A percentile compares a stretch with the other conserved stretches of the same genome.
phyloP scores from a whole-genome alignment of 2,329 filamentous ascomycete species.

The Gremmenia infestans region DNA sequence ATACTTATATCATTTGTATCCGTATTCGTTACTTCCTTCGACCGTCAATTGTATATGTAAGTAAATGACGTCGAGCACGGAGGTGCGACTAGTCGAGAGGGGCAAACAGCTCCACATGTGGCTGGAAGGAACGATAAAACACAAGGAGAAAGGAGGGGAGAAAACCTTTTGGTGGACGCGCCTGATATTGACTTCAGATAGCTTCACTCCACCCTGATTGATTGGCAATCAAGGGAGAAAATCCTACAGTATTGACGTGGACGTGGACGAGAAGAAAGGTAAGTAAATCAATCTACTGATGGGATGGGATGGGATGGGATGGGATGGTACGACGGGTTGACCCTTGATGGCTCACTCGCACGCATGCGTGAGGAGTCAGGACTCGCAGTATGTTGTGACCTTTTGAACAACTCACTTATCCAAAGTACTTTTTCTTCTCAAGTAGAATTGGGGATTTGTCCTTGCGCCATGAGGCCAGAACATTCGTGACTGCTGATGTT shows the following conservation, averaged over 20 bases:
- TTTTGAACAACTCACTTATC: no score
- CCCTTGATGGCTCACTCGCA: background rate
- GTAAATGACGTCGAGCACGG: no score
- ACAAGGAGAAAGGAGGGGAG: conserved; percentile 32
- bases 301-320: background rate
- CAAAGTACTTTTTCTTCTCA: no score
- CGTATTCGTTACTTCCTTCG: no score
- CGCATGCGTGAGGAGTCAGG: no score
- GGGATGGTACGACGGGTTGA: background rate
- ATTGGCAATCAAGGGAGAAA: background rate
- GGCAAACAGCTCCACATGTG: no score
- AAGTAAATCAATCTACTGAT: background rate
- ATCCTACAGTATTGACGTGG: background rate
- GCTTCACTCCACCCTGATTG: background rate
- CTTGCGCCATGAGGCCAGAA: no score
- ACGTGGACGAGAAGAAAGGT: background rate
- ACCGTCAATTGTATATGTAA: no score
- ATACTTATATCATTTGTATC: no score
- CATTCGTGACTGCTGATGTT: background rate
- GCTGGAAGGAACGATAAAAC: conserved; percentile 40
- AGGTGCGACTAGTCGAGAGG: no score
- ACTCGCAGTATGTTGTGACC: no score
- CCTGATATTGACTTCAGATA: background rate
- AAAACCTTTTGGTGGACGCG: background rate
- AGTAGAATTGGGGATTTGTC: no score